These are phyloP conservation scores for Fragaria ananassa DNA, from an alignment of 306 rosid species.

Conservation along the genomic window DNA sequence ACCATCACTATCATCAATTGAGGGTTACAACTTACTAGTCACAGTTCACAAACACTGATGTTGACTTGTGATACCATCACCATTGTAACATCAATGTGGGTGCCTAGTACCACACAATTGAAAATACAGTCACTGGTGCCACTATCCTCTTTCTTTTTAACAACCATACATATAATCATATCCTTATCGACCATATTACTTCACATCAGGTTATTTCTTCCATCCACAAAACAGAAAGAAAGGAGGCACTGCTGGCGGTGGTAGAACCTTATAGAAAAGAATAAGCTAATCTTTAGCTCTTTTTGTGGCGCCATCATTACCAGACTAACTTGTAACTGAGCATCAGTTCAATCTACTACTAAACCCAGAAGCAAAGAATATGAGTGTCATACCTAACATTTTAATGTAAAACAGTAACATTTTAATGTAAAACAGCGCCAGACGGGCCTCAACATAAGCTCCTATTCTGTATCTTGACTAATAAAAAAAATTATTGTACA, in stretches of 20 bases:
- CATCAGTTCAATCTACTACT: not conserved
- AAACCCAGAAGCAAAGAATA: not conserved
- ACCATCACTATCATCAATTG: not conserved
- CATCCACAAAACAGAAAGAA: not conserved
- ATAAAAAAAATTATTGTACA: not conserved
- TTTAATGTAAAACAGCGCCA: conserved; percentile 9
- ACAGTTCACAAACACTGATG: not conserved
- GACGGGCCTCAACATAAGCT: not conserved
- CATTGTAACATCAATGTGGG: not conserved
- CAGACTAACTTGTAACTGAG: not conserved
- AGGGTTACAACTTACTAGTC: not conserved
- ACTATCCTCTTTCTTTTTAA: not conserved
- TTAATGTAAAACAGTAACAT: conserved; percentile 8
- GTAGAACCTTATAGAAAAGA: not conserved
- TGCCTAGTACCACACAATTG: conserved; percentile 2
- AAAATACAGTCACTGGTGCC: not conserved
- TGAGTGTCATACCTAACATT: not conserved
- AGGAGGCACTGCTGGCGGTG: not conserved
- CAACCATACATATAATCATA: not conserved
- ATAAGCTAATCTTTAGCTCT: not conserved
- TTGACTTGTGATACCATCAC: not conserved
- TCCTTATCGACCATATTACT: not conserved
- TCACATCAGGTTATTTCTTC: not conserved
- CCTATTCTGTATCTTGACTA: not conserved
- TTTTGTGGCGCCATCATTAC: not conserved